These are phyloP conservation scores for Mortierella sp. DNA, from an alignment of 371 early-diverging fungal genomes.

Conservation along the genomic window DNA sequence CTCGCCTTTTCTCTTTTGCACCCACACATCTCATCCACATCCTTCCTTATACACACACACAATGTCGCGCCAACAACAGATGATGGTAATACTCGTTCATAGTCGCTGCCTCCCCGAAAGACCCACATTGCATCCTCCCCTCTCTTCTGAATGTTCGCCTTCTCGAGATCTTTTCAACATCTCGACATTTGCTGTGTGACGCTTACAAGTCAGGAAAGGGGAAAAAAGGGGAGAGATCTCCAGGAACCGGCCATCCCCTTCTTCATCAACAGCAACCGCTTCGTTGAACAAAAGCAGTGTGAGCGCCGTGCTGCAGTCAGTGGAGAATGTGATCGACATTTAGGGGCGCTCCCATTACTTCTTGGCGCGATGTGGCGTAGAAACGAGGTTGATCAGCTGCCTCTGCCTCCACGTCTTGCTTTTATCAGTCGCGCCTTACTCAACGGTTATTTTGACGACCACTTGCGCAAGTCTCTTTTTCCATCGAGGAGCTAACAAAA, in stretches of 20 bases:
- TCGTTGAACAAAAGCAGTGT: background rate
- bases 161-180: background rate
- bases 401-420: background rate
- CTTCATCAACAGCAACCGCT: background rate
- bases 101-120: background rate
- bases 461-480: background rate
- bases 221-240: background rate
- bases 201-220: background rate
- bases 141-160: background rate
- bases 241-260: background rate
- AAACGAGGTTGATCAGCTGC: background rate
- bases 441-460: background rate
- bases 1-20: conserved; percentile 7
- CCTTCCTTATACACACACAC: conserved; percentile 9
- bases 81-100: conserved; percentile 42
- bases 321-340: background rate
- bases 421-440: background rate
- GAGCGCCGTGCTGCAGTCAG: background rate
- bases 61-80: conserved; percentile 59
- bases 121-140: background rate
- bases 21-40: conserved; percentile 15
- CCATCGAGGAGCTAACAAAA: background rate
- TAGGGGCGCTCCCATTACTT: background rate
- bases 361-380: background rate
- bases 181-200: conserved; percentile 1